Base-by-base conservation (phyloP, 208 protist genomes). In the Trypanosoma avium region DNA sequence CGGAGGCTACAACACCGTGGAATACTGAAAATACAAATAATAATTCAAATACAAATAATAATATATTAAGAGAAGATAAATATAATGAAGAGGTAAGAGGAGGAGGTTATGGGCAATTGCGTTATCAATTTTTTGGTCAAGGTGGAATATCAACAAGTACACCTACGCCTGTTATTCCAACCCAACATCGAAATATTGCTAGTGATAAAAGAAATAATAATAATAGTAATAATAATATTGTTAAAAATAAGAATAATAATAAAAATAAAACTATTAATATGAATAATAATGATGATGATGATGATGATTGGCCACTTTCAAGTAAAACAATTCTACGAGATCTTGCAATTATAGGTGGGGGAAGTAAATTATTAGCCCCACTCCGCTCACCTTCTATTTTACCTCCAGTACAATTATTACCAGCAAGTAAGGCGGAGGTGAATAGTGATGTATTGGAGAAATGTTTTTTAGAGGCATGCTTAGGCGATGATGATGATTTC, bases 91-190 rank as follows among this genome's bases (percentile, higher is more conserved):
- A n/a, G n/a, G n/a, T n/a, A n/a, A n/a, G n/a, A n/a, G n/a, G n/a
- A 8, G 58, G 0, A 13, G 58, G 26, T 10, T 6, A n/a, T 6
- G 17, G 10, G 59, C 48, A 17, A 10, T 10, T 22, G 19, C 63
- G 59, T 3, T 79, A 73, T 59, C 57, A 74, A 24, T 92, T 88
- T 30, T 71, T 92, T 54, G 85, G 81, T 1, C 73, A 86, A 1
- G 84, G 84, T 29, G 84, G 84, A 0, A 38, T 89, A 4, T 21
- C 60, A 13, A 24, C n/a, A n/a, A 49, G 62, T 33, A 22, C 17
- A n/a, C 26, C 42, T 15, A 8, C 13, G 4, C 9, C 22, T 22
- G 35, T 19, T 13, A 48, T 36, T 27, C 32, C 19, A 19, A 38
- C 17, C n/a, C 60, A 59, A 26, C 66, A n/a, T 55, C 10, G n/a